These are phyloP conservation scores for Babesia gibsoni DNA, from an alignment of 169 alveolate species.

Conservation along the genomic window DNA sequence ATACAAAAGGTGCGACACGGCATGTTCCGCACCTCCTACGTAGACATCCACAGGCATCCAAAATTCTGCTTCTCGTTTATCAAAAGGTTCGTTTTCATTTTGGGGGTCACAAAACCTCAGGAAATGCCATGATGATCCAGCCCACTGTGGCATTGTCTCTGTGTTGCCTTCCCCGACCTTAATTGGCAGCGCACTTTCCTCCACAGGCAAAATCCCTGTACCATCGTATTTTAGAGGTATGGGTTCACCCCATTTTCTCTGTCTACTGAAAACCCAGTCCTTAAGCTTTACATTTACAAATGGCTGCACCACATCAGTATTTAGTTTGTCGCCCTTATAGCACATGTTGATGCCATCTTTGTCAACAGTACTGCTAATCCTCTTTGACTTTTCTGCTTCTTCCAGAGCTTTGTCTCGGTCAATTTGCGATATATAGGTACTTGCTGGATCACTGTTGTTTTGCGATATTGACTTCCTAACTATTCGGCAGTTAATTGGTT, in stretches of 20 bases:
- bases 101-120: slow-evolving; percentile 82
- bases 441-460: background rate
- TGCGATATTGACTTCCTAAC: background rate
- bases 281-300: slow-evolving; percentile 62
- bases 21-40: slow-evolving; percentile 92
- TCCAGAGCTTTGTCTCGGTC: background rate
- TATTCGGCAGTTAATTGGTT: slow-evolving; percentile 32
- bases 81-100: slow-evolving; percentile 62
- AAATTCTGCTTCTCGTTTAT: slow-evolving; percentile 38
- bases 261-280: slow-evolving; percentile 91
- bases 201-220: slow-evolving; percentile 31
- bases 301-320: slow-evolving; percentile 34
- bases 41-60: slow-evolving; percentile 94
- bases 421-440: background rate
- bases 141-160: slow-evolving; percentile 92
- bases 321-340: background rate
- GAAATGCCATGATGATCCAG: slow-evolving; percentile 91
- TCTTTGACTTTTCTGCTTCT: background rate
- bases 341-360: background rate
- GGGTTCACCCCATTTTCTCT: slow-evolving; percentile 93
- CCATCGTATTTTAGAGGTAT: slow-evolving; percentile 75
- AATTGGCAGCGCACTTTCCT: slow-evolving; percentile 39
- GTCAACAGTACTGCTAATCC: slow-evolving; percentile 13
- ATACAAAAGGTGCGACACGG: slow-evolving; percentile 88
- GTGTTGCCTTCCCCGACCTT: slow-evolving; percentile 32